phyloP scores from a whole-genome alignment of 805 yeast species.

The Kodamaea jinghongensis region DNA sequence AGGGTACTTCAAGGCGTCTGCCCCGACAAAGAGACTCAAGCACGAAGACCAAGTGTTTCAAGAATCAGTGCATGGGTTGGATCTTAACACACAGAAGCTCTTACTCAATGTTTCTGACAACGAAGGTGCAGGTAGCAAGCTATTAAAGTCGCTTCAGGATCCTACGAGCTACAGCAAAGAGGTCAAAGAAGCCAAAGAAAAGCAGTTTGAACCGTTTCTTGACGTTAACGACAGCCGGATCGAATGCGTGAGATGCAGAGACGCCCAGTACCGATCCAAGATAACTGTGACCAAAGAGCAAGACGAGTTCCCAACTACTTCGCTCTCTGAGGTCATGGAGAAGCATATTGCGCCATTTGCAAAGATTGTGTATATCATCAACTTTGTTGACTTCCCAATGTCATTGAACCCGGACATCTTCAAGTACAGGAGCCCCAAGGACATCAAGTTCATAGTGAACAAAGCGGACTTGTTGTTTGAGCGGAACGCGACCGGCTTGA shows the following conservation, averaged over 20 bases:
- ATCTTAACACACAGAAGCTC: constrained; percentile 25
- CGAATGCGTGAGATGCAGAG: constrained; percentile 57
- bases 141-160: constrained; percentile 6
- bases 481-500: constrained; percentile 23
- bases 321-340: constrained; percentile 17
- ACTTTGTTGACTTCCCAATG: constrained; percentile 72
- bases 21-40: constrained; percentile 8
- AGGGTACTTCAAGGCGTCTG: constrained; percentile 42
- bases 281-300: background rate
- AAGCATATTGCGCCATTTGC: constrained; percentile 42
- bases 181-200: constrained; percentile 5
- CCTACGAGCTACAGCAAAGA: constrained; percentile 2
- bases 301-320: constrained; percentile 26
- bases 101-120: constrained; percentile 19
- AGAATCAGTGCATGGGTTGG: constrained; percentile 17
- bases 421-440: constrained; percentile 29
- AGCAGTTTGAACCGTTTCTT: background rate
- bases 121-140: constrained; percentile 1
- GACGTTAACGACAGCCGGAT: constrained; percentile 11
- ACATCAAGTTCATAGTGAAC: constrained; percentile 39
- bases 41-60: constrained; percentile 25
- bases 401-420: constrained; percentile 42
- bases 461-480: constrained; percentile 45
- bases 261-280: constrained; percentile 44
- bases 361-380: constrained; percentile 57